phyloP scores from a whole-genome alignment of 352 stramenopile genomes.

The Plasmopara muralis region DNA sequence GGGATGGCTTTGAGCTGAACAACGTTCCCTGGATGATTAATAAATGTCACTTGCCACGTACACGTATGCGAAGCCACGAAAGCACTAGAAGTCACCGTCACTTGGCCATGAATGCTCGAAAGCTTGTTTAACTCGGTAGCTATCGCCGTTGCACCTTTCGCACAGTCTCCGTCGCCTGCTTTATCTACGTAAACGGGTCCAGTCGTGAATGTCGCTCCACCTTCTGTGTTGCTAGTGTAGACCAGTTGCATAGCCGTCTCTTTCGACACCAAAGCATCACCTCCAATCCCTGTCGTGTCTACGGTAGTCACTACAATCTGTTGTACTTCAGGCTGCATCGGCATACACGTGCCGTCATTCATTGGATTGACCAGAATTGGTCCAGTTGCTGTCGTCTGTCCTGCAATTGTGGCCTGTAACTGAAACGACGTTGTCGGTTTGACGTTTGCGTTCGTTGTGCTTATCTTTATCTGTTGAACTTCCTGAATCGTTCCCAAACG shows the following conservation, averaged over 20 bases:
- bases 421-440: slow-evolving; percentile 33
- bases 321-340: slow-evolving; percentile 79
- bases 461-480: slow-evolving; percentile 57
- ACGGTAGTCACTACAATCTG: slow-evolving; percentile 84
- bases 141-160: slow-evolving; percentile 51
- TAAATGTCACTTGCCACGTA: slow-evolving; percentile 88
- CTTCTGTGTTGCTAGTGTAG: slow-evolving; percentile 71
- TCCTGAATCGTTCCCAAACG: slow-evolving; percentile 49
- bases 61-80: slow-evolving; percentile 60
- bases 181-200: slow-evolving; percentile 79
- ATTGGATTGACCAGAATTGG: slow-evolving; percentile 79
- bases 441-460: slow-evolving; percentile 37
- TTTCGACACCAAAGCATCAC: slow-evolving; percentile 85
- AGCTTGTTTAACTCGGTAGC: slow-evolving; percentile 43
- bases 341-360: slow-evolving; percentile 53
- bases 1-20: slow-evolving; percentile 64
- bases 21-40: slow-evolving; percentile 81
- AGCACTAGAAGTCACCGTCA: slow-evolving; percentile 46
- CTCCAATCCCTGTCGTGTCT: slow-evolving; percentile 85
- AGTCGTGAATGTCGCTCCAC: slow-evolving; percentile 48
- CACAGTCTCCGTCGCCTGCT: slow-evolving; percentile 65
- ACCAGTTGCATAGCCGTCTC: slow-evolving; percentile 82
- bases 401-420: slow-evolving; percentile 39
- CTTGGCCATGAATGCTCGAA: slow-evolving; percentile 28
- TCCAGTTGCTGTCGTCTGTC: slow-evolving; percentile 52